Evolutionary conservation across 225 moss, liverwort and hornwort genomes (phyloP).

Genomic region (Takakia lepidozioides): DNA sequence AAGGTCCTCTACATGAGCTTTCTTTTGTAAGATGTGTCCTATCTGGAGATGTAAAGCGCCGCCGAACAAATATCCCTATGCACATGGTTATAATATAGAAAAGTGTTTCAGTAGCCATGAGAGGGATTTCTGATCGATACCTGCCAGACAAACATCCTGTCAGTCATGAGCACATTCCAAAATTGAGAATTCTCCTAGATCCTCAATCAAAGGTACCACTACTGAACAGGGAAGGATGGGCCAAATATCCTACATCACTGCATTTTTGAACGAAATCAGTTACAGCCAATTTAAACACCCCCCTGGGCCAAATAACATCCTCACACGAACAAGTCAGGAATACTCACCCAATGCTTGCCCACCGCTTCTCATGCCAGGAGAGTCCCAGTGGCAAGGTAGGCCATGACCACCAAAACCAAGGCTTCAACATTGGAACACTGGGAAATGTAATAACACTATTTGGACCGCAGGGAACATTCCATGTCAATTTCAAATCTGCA

Average conservation of each 20-base stretch:
- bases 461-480: constrained; percentile 67
- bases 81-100: constrained; percentile 41
- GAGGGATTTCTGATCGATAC: constrained; percentile 34
- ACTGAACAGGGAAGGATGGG: too few relatives aligned
- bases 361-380: constrained; percentile 61
- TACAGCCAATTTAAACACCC: not conserved
- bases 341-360: constrained; percentile 45
- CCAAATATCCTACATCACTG: too few relatives aligned
- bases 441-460: constrained; percentile 76
- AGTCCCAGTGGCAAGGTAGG: constrained; percentile 68
- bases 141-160: constrained; percentile 10
- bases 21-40: constrained; percentile 23
- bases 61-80: constrained; percentile 22
- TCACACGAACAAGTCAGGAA: too few relatives aligned
- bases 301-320: too few relatives aligned
- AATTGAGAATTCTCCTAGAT: too few relatives aligned
- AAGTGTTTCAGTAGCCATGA: constrained; percentile 31
- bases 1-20: constrained; percentile 17
- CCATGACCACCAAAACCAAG: constrained; percentile 90
- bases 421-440: constrained; percentile 60
- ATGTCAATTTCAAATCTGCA: constrained; percentile 63
- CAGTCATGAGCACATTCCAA: too few relatives aligned
- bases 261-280: too few relatives aligned
- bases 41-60: constrained; percentile 10
- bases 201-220: too few relatives aligned